Evolutionary conservation across 441 rosid species (phyloP), one percentile per base, ranked within the genome.

Genomic region (Syzygium syzygioides): DNA sequence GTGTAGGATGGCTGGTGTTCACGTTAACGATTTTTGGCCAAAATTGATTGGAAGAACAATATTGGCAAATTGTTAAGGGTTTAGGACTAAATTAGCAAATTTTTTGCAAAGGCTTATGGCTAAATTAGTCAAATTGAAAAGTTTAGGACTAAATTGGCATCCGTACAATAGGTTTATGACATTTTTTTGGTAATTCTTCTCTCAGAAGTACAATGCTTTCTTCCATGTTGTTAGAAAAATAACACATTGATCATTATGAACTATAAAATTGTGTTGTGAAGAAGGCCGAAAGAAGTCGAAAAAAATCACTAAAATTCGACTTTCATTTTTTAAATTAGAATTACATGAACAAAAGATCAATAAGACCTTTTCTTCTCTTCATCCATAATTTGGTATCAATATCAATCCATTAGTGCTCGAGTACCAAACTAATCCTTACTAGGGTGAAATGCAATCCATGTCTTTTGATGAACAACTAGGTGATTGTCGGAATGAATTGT

Each of bases 1-100:
- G 0, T 3, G 4, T 37, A 71, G 6, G 17, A 71, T 1, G 4
- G 1, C 0, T 1, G 1, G 6, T 4, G 1, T 71, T 71, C 7
- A 76, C 3, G 4, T 71, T 1, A 23, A 14, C 4, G 5, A 23
- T 76, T 37, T 37, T 0, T 0, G 0, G 9, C 28, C 2, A 68
- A 68, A 68, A 68, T 34, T 34, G 14, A 14, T 48, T 7, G 3
- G 4, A 71, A 71, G 28, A 28, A 37, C 1, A 37, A 71, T 71
- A 25, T 37, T 37, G 52, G 15, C 17, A 41, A 37, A 76, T 76
- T 0, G 1, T 76, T 41, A 26, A 76, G 2, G 13, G 11, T 76
- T 76, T 23, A 41, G 8, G 15, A 76, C 1, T 34, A 76, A 76
- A 76, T 12, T 41, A 41, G 9, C 6, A 3, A 76, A 20, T 1